Evolutionary conservation across 495 filamentous ascomycete genomes (phyloP).

Genomic region (Pseudevernia furfuracea): DNA sequence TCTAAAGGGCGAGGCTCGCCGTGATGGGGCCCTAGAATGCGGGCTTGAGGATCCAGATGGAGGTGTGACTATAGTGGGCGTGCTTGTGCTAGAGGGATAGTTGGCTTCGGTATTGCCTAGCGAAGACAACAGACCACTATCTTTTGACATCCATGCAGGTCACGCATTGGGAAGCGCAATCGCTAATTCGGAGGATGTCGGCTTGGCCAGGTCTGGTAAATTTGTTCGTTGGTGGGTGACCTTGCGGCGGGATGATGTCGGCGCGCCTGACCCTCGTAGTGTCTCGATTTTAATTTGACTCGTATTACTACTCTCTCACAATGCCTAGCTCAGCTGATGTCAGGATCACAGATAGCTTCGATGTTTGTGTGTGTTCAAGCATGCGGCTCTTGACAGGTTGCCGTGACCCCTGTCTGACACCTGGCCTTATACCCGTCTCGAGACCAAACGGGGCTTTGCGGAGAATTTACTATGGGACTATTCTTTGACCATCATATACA

Average conservation of each 20-base stretch:
- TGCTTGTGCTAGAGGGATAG: conserved; percentile 22
- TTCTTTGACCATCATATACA: no score
- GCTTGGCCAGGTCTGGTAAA: background rate
- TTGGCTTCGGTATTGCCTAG: conserved; percentile 21
- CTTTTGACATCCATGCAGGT: conserved; percentile 29
- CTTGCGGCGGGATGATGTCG: background rate
- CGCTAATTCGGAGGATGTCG: conserved; percentile 17
- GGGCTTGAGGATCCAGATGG: conserved; percentile 23
- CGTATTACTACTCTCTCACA: no score
- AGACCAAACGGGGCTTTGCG: no score
- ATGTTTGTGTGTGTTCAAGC: no score
- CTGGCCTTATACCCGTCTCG: background rate
- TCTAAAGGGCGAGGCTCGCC: conserved; percentile 23
- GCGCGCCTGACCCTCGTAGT: background rate
- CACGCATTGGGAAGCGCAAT: conserved; percentile 25
- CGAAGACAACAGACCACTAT: conserved; percentile 15
- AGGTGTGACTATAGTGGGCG: conserved; percentile 25
- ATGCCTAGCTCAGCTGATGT: no score
- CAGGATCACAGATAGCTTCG: no score
- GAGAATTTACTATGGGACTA: no score
- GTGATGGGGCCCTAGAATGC: conserved; percentile 20
- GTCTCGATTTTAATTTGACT: no score
- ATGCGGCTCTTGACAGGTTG: background rate
- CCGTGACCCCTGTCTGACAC: background rate
- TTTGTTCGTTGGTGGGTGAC: background rate